A percentile compares a stretch with the other conserved stretches of the same genome.
Evolutionary conservation across 73 alveolate species (phyloP).

Genomic region (Uronychia setigera): DNA sequence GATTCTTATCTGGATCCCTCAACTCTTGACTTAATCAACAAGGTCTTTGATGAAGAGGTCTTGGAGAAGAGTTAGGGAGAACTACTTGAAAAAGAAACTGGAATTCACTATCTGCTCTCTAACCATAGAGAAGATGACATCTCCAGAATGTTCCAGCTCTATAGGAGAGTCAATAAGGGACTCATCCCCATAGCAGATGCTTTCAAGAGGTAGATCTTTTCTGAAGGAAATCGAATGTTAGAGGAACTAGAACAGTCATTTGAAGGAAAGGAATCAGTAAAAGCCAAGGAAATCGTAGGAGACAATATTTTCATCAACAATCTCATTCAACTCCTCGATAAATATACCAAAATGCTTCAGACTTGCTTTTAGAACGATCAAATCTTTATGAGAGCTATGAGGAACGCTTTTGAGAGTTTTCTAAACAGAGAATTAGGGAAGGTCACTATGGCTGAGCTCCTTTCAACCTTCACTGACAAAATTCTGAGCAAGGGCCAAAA

Average conservation of each 20-base stretch:
- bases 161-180: conserved; percentile 2
- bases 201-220: conserved; percentile 25
- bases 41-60: not conserved
- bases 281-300: conserved; percentile 41
- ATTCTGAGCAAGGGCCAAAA: conserved; percentile 53
- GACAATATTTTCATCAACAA: conserved; percentile 34
- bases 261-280: conserved; percentile 1
- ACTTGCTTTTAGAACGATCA: conserved; percentile 53
- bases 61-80: not conserved
- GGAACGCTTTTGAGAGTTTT: conserved; percentile 47
- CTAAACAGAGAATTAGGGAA: conserved; percentile 46
- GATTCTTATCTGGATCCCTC: not conserved
- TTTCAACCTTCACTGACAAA: conserved; percentile 55
- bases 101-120: conserved; percentile 32
- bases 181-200: conserved; percentile 38
- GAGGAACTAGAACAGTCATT: conserved; percentile 3
- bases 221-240: conserved; percentile 38
- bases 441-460: conserved; percentile 54
- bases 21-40: not conserved
- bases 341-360: conserved; percentile 29
- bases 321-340: conserved; percentile 31
- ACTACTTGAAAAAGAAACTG: conserved; percentile 59
- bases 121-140: conserved; percentile 40
- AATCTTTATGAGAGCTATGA: conserved; percentile 47
- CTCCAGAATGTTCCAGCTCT: conserved; percentile 24